Conservation (phyloP, 441 rosid species). For the Biscutella laevigata region DNA sequence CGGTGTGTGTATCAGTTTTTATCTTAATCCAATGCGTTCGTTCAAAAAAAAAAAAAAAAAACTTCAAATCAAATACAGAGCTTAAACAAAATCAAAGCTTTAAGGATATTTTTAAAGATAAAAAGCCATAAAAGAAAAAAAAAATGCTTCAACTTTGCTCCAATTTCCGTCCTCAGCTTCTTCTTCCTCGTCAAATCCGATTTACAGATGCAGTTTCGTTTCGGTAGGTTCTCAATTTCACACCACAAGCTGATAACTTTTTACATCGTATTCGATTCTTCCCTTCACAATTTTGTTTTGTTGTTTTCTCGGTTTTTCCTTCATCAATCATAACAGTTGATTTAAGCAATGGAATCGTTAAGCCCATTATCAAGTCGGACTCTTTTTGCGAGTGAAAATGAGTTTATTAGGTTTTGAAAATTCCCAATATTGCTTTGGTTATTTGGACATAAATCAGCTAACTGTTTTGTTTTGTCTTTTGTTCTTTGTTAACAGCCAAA, state of each 20-base stretch:
- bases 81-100: neutral
- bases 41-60: too few species aligned
- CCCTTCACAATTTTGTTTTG: neutral
- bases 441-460: neutral
- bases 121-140: neutral
- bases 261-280: neutral
- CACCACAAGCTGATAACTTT: too few species aligned
- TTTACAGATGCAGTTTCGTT: constrained; percentile 13
- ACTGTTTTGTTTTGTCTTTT: neutral
- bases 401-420: too few species aligned
- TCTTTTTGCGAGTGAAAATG: too few species aligned
- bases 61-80: too few species aligned
- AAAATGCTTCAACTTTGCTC: constrained; percentile 34
- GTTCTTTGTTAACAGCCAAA: constrained; percentile 17
- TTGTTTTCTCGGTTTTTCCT: too few species aligned
- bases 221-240: constrained; percentile 20
- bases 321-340: too few species aligned
- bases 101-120: constrained; percentile 29
- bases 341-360: too few species aligned
- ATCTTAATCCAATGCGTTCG: too few species aligned
- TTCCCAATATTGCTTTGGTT: neutral
- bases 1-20: too few species aligned
- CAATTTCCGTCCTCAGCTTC: constrained; percentile 28
- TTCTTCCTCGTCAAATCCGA: constrained; percentile 21
- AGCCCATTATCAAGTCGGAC: too few species aligned